phyloP scores from a whole-genome alignment of 208 protist species.

The Angomonas ambiguus region DNA sequence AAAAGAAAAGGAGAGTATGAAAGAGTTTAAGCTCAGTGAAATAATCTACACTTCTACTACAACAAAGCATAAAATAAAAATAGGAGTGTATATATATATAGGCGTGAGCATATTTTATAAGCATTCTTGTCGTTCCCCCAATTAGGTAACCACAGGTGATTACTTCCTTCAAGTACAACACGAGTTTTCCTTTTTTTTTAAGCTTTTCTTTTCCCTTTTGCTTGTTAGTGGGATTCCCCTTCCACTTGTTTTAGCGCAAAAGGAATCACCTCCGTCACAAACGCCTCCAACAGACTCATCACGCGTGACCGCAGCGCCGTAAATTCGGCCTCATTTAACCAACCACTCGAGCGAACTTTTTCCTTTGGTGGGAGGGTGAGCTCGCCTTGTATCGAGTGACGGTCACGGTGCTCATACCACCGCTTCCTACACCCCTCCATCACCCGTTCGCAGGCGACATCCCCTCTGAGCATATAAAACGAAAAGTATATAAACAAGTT shows the following conservation, averaged over 20 bases:
- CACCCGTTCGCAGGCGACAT: neutral
- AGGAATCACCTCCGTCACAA: slow-evolving; percentile 4
- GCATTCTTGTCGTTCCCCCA: too few species aligned
- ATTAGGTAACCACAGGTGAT: too few species aligned
- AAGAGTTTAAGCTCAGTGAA: neutral
- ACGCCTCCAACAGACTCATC: slow-evolving; percentile 12
- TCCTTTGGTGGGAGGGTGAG: neutral
- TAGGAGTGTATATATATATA: neutral
- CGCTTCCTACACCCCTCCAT: neutral
- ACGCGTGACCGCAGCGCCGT: slow-evolving; percentile 12
- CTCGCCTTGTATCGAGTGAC: neutral
- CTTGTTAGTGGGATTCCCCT: neutral
- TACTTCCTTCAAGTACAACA: slow-evolving; percentile 3
- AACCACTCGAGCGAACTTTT: neutral
- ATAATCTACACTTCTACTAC: neutral
- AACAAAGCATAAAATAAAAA: neutral
- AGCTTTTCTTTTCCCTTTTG: neutral
- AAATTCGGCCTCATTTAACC: neutral
- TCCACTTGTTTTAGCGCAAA: neutral
- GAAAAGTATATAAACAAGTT: neutral
- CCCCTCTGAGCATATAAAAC: neutral
- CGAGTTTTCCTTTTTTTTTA: neutral
- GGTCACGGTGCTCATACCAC: neutral
- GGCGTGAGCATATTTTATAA: neutral
- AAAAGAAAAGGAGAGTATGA: neutral